Percentiles rank a stretch among this genome's conserved stretches.
These are phyloP conservation scores for Hanseniaspora clermontiae DNA, from an alignment of 805 yeast species.

Conservation along the genomic window DNA sequence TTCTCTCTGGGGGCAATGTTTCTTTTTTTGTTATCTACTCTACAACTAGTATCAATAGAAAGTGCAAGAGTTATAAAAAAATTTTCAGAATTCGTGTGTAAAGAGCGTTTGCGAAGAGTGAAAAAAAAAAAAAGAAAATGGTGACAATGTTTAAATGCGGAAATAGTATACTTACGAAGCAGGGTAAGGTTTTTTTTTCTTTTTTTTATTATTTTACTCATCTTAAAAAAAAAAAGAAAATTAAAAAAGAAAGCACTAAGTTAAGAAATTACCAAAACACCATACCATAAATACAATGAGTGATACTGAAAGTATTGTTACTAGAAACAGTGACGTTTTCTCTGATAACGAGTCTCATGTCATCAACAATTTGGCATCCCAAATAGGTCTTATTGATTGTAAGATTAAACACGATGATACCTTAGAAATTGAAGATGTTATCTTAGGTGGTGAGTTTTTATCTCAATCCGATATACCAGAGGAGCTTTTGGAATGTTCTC, in stretches of 20 bases:
- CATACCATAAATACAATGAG: neutral
- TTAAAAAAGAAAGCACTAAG: neutral
- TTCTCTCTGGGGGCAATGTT: too few species aligned
- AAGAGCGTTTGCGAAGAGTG: too few species aligned
- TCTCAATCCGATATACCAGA: constrained; percentile 29
- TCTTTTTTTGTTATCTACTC: too few species aligned
- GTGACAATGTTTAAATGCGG: too few species aligned
- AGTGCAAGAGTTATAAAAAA: too few species aligned
- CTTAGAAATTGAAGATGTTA: constrained; percentile 48
- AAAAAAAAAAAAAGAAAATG: too few species aligned
- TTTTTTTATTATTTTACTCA: neutral
- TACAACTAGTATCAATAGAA: too few species aligned
- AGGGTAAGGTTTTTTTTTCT: too few species aligned
- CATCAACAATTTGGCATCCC: constrained; percentile 29
- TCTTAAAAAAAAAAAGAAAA: too few species aligned
- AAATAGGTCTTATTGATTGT: constrained; percentile 54
- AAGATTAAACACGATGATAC: constrained; percentile 38
- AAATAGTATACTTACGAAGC: too few species aligned
- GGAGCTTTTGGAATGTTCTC: constrained; percentile 46
- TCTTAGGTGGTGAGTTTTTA: constrained; percentile 53
- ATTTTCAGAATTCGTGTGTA: too few species aligned
- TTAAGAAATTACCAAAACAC: too few species aligned
- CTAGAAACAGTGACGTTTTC: constrained; percentile 20
- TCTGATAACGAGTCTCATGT: constrained; percentile 12
- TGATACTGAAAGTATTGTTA: constrained; percentile 14